phyloP scores from a whole-genome alignment of 2,329 filamentous ascomycete species.

The Hypoxylon sp. region DNA sequence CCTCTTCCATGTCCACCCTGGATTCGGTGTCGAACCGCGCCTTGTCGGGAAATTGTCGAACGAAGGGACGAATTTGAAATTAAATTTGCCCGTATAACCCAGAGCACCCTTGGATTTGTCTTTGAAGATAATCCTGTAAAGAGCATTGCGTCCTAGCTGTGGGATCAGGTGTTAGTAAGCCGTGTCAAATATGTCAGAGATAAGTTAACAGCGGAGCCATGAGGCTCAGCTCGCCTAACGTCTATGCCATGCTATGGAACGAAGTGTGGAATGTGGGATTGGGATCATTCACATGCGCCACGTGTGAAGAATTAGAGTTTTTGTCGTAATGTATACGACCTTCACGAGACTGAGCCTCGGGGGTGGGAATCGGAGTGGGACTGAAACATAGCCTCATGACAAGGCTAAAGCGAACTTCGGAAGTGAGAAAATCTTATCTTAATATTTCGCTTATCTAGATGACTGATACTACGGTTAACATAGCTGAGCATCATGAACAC shows the following conservation, averaged over 20 bases:
- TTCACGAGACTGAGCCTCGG: conserved; percentile 5
- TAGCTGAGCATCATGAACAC: conserved; percentile 73
- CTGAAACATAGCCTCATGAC: conserved; percentile 32
- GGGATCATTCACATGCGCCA: conserved; percentile 4
- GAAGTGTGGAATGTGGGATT: conserved; percentile 10
- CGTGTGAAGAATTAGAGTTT: not conserved
- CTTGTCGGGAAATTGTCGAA: conserved; percentile 58
- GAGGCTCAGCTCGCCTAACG: conserved; percentile 29
- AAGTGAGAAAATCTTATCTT: conserved; percentile 54
- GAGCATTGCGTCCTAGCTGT: conserved; percentile 65
- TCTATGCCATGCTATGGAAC: not conserved
- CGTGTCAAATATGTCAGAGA: not conserved
- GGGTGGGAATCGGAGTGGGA: conserved; percentile 21
- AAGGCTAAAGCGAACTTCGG: conserved; percentile 19
- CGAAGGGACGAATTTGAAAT: conserved; percentile 78
- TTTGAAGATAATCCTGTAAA: conserved; percentile 74
- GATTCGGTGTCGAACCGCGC: conserved; percentile 49
- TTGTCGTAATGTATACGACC: not conserved
- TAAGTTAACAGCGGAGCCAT: not conserved
- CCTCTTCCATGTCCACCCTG: conserved; percentile 50
- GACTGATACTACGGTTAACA: conserved; percentile 57
- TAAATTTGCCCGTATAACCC: conserved; percentile 74
- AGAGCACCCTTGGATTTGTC: conserved; percentile 72
- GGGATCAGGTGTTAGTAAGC: not conserved
- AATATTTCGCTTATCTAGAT: conserved; percentile 65